Evolutionary conservation across 805 yeast genomes (phyloP), one percentile per base, ranked within the genome.

Genomic region (Wickerhamiella dianesei): DNA sequence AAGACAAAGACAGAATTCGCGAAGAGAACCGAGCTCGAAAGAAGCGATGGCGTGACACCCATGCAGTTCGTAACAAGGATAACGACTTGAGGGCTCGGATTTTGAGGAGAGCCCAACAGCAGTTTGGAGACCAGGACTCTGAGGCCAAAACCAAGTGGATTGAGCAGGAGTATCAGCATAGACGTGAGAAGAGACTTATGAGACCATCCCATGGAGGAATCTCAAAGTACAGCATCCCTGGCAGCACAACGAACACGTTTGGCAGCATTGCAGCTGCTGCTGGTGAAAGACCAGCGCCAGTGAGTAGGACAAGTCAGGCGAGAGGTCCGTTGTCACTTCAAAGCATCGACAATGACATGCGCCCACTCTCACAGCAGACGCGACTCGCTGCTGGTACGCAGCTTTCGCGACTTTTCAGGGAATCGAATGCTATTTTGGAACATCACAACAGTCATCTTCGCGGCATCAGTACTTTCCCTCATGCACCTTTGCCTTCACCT

Each of bases 1-100:
- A 57, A 39, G 69, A 67, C 42, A 72, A 72, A 50, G 85, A 80
- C 56, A 72, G 76, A 50, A 67, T 79, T 9, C 65, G 87, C 43
- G 55, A 72, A 21, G 88, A 78, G 43, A 85, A 85, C 57, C 68
- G 94, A 43, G 83, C 78, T 46, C 68, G 95, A 18, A 85, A 85
- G 65, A 79, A 82, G 64, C 74, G 75, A 53, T 85, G 95, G 95
- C 71, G 95, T 57, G 88, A 78, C 53, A 79, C 76, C 21, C 86
- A 89, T 59, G 73, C 75, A 6, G 80, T 80, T 50, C 71, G 92
- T 53, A 88, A 88, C 62, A 80, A 84, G 65, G 95, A 87, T 61
- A 81, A 85, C 56, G 97, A 89, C 59, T 67, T 89, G 46, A 71
- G 94, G 45, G 76, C 83, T 0, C 69, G 97, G 47, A 79, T 89